Percentiles rank a stretch among this genome's conserved stretches.
Evolutionary conservation across 371 early-diverging fungal genomes (phyloP).

Genomic region (Smittium mucronatum): DNA sequence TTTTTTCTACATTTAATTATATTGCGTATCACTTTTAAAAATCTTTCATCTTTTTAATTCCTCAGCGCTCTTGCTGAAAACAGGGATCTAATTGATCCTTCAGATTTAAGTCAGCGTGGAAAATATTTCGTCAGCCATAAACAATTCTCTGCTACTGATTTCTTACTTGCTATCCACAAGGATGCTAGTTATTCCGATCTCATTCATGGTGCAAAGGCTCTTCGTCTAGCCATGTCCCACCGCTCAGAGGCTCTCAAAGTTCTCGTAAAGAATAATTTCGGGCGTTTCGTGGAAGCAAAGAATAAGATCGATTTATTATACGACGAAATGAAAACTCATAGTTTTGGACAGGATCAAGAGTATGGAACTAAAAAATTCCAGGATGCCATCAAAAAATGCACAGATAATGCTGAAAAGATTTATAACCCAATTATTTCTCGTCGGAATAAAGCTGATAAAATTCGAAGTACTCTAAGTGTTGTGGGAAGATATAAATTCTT

Average conservation of each 20-base stretch:
- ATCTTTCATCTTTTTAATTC: not conserved
- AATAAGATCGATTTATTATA: slow-evolving; percentile 86
- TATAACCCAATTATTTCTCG: slow-evolving; percentile 83
- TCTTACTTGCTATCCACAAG: slow-evolving; percentile 69
- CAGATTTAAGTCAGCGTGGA: slow-evolving; percentile 13
- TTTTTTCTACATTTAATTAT: not conserved
- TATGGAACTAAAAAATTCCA: slow-evolving; percentile 65
- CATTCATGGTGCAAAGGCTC: slow-evolving; percentile 50
- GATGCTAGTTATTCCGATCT: slow-evolving; percentile 70
- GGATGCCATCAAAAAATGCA: slow-evolving; percentile 40
- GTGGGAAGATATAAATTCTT: slow-evolving; percentile 87
- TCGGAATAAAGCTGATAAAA: slow-evolving; percentile 70
- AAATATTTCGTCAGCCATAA: slow-evolving; percentile 40
- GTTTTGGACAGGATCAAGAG: slow-evolving; percentile 58
- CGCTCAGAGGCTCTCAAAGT: slow-evolving; percentile 72
- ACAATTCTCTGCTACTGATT: slow-evolving; percentile 64
- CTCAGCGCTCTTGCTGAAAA: not conserved
- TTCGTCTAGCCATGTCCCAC: slow-evolving; percentile 61
- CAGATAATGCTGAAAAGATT: slow-evolving; percentile 48
- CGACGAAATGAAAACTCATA: slow-evolving; percentile 73
- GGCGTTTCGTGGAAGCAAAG: slow-evolving; percentile 90
- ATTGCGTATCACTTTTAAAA: not conserved
- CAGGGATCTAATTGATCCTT: not conserved
- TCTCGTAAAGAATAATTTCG: slow-evolving; percentile 87
- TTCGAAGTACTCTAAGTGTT: slow-evolving; percentile 74